Evolutionary conservation across 805 yeast genomes (phyloP).

Genomic region (Pachysolen tannophilus): DNA sequence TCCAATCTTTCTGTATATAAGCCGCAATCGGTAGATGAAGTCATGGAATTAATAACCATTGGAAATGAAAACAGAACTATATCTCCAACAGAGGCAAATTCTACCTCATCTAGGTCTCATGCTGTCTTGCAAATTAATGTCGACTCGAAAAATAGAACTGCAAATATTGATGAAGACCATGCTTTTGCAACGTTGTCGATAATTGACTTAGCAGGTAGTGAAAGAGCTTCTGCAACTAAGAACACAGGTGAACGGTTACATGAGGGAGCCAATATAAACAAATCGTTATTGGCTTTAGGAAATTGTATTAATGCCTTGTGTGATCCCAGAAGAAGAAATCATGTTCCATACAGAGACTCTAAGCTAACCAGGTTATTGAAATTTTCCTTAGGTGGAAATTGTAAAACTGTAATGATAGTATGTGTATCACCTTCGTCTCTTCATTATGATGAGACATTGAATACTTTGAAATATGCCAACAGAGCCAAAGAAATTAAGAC

Average conservation of each 20-base stretch:
- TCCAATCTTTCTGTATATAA: conserved; percentile 58
- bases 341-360: conserved; percentile 87
- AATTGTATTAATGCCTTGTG: conserved; percentile 91
- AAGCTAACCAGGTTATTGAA: conserved; percentile 81
- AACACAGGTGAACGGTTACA: conserved; percentile 74
- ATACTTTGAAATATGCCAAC: conserved; percentile 85
- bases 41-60: conserved; percentile 63
- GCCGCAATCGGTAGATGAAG: conserved; percentile 59
- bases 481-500: conserved; percentile 89
- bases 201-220: conserved; percentile 93
- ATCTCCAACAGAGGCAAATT: conserved; percentile 87
- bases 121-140: conserved; percentile 84
- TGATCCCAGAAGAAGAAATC: conserved; percentile 56
- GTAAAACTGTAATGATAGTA: conserved; percentile 93
- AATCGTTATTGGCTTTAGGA: conserved; percentile 81
- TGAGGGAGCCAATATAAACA: conserved; percentile 93
- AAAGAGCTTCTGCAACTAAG: conserved; percentile 83
- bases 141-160: conserved; percentile 45
- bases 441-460: conserved; percentile 90
- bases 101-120: conserved; percentile 86
- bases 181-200: conserved; percentile 76
- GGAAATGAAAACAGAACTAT: conserved; percentile 77
- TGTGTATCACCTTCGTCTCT: conserved; percentile 81
- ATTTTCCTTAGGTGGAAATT: conserved; percentile 88
- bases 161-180: conserved; percentile 58